phyloP scores from a whole-genome alignment of 1,284 basidiomycete species.

The Schizophyllum commune region DNA sequence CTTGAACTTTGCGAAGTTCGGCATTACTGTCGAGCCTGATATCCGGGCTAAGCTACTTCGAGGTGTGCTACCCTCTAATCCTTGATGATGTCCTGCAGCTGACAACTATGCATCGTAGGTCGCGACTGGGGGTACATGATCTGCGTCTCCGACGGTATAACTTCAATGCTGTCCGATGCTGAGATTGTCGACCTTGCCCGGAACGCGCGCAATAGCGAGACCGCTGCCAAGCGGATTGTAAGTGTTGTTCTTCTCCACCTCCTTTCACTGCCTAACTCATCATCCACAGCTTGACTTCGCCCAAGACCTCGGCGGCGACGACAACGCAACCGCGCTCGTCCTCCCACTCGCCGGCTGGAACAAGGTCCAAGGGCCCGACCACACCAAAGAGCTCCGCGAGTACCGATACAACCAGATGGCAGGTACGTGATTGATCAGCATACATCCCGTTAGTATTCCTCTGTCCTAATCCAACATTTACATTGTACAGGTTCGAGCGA shows the following conservation, averaged over 20 bases:
- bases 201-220: constrained; percentile 61
- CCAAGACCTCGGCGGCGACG: constrained; percentile 85
- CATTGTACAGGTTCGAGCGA: constrained; percentile 50
- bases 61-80: constrained; percentile 36
- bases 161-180: constrained; percentile 85
- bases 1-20: constrained; percentile 81
- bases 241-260: too few species aligned
- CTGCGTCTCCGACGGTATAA: constrained; percentile 86
- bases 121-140: constrained; percentile 74
- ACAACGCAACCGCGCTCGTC: constrained; percentile 91
- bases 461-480: constrained; percentile 1
- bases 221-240: constrained; percentile 72
- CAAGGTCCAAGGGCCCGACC: constrained; percentile 58
- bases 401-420: constrained; percentile 65
- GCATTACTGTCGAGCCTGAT: constrained; percentile 94
- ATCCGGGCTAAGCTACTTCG: constrained; percentile 75
- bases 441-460: constrained; percentile 3
- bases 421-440: constrained; percentile 28
- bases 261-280: too few species aligned
- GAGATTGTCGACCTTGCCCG: constrained; percentile 91
- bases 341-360: constrained; percentile 90
- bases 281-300: constrained; percentile 58
- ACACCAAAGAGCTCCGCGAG: constrained; percentile 74
- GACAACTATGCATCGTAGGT: too few species aligned
- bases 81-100: neutral